phyloP scores from a whole-genome alignment of 192 early-diverging fungal species.

The Spinellus fusiger region DNA sequence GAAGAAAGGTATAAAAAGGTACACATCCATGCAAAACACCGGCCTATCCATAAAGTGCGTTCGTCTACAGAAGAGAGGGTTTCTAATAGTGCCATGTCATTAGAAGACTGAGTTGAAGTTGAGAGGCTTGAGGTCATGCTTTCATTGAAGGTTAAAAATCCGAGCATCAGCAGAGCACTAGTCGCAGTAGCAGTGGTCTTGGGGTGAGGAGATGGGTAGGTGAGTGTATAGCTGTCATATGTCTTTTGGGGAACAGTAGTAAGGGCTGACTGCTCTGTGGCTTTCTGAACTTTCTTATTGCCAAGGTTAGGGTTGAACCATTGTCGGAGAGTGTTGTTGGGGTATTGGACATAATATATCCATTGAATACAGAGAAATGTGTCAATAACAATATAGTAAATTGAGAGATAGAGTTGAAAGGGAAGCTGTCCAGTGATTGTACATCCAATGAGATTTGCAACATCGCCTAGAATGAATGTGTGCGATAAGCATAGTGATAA shows the following conservation, averaged over 20 bases:
- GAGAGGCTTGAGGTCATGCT: too few species aligned
- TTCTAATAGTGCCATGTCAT: too few species aligned
- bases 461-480: conserved; percentile 45
- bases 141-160: too few species aligned
- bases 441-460: conserved; percentile 66
- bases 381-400: conserved; percentile 25
- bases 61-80: too few species aligned
- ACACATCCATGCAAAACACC: conserved; percentile 62
- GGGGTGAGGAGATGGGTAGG: too few species aligned
- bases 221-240: too few species aligned
- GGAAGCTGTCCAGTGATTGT: conserved; percentile 59
- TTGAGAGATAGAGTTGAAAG: conserved; percentile 49
- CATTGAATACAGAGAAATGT: conserved; percentile 20
- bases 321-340: conserved; percentile 6
- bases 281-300: too few species aligned
- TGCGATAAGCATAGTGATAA: not conserved
- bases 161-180: too few species aligned
- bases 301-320: conserved; percentile 12
- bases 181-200: too few species aligned
- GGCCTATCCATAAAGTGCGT: conserved; percentile 35
- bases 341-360: conserved; percentile 24
- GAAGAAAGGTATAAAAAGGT: conserved; percentile 61
- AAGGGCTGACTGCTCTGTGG: too few species aligned
- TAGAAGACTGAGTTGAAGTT: too few species aligned
- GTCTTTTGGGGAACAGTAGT: too few species aligned